Evolutionary conservation across 495 filamentous ascomycete species (phyloP).

Genomic region (Penicillium diatomitis): DNA sequence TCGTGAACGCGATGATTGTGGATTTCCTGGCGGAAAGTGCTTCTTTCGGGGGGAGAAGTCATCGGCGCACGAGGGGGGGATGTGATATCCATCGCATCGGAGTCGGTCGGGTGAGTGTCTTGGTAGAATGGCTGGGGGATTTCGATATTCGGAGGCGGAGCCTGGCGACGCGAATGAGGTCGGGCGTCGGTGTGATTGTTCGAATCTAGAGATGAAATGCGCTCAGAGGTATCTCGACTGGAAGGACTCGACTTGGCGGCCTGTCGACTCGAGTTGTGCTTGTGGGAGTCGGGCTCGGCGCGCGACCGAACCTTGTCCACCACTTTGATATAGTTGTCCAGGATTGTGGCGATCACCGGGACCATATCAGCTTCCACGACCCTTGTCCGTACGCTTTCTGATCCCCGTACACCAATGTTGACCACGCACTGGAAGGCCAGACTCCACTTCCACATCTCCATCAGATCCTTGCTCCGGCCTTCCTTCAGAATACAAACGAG

Average conservation of each 20-base stretch:
- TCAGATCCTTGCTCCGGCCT: slow-evolving; percentile 90
- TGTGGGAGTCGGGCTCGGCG: slow-evolving; percentile 59
- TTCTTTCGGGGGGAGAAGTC: slow-evolving; percentile 67
- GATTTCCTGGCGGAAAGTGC: slow-evolving; percentile 49
- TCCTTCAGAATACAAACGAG: slow-evolving; percentile 96
- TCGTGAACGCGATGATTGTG: slow-evolving; percentile 49
- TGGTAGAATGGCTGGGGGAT: slow-evolving; percentile 54
- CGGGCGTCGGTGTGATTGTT: slow-evolving; percentile 35
- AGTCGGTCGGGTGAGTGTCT: slow-evolving; percentile 37
- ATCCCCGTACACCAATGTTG: slow-evolving; percentile 94
- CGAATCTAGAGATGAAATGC: slow-evolving; percentile 31
- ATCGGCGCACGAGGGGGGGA: slow-evolving; percentile 59
- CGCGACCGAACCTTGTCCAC: slow-evolving; percentile 83
- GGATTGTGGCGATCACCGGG: slow-evolving; percentile 95
- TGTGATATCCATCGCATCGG: slow-evolving; percentile 49
- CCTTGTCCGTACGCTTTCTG: slow-evolving; percentile 82
- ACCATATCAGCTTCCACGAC: slow-evolving; percentile 99
- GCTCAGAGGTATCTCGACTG: slow-evolving; percentile 16
- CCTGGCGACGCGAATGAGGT: slow-evolving; percentile 50
- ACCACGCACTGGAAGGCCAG: slow-evolving; percentile 97
- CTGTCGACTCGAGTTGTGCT: slow-evolving; percentile 36
- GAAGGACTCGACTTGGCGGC: slow-evolving; percentile 24
- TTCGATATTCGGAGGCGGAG: slow-evolving; percentile 64
- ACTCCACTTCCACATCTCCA: slow-evolving; percentile 99
- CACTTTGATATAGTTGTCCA: slow-evolving; percentile 96